Base-by-base conservation (phyloP, 768 basidiomycete species). In the Xerocomus brunneocitrinus region DNA sequence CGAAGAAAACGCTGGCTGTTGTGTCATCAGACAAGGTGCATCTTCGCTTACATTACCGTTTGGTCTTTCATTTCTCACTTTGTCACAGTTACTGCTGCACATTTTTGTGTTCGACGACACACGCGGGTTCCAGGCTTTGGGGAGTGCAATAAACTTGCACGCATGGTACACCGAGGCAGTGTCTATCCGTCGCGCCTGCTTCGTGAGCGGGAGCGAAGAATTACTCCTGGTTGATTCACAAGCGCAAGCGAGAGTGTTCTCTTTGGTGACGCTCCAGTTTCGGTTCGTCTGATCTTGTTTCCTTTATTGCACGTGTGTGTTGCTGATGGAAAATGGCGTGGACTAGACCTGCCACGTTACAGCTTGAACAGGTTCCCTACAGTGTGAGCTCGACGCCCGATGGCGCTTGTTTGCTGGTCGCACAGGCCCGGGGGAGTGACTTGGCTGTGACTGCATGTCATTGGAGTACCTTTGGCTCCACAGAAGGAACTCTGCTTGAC, bases 381-480 rank as follows among this genome's bases (percentile, higher is more conserved):
- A 54, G 54, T 47, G 14, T 62, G 57, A n/a, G 68, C 59, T 75
- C 80, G 2, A 74, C 82, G 0, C 80, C 82, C 0, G 82, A 83
- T 57, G 81, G 79, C 0, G 71, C 82, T 22, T 83, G 81, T 57
- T 60, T 84, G 19, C 34, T 83, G 24, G 62, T 72, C 2, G 57
- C 70, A 6, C 67, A 73, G 38, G 46, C 48, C 1, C 47, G 59
- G 28, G 56, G 27, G 30, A 53, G 4, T 35, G 47, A 42, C 45
- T 22, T 64, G 45, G 19, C 36, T 1, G 19, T 79, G 5, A 72
- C 67, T 2, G 75, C 75, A 0, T 82, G 77, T 56, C 84, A 84
- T 58, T 82, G 78, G 79, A 69, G 67, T 9, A 79, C 80, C 1
- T 82, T 85, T 53, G 84, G 83, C 3, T 76, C 79, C 0, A 68